phyloP scores from a whole-genome alignment of 202 grass and related monocot genomes.

The Musa balbisiana region DNA sequence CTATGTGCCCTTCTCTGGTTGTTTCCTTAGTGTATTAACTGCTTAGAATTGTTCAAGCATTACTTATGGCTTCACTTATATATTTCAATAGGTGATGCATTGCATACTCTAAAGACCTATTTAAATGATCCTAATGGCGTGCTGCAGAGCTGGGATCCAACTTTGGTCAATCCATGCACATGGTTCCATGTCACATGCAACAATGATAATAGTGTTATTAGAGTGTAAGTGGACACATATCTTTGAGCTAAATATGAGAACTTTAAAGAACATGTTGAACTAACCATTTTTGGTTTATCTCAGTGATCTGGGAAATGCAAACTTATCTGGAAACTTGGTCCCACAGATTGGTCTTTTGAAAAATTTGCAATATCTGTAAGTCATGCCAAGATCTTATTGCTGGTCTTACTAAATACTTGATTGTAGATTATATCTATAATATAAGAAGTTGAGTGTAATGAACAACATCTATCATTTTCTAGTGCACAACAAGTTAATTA shows the following conservation, averaged over 20 bases:
- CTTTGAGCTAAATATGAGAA: slow-evolving; percentile 4
- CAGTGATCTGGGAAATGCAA: slow-evolving; percentile 93
- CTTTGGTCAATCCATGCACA: slow-evolving; percentile 93
- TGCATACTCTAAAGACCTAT: slow-evolving; percentile 51
- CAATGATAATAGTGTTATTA: slow-evolving; percentile 71
- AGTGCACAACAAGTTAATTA: not conserved
- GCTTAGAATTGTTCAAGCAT: not conserved
- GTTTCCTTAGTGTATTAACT: not conserved
- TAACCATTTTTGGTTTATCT: slow-evolving; percentile 12
- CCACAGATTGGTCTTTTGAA: slow-evolving; percentile 59
- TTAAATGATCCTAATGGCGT: slow-evolving; percentile 70
- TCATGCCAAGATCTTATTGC: slow-evolving; percentile 18
- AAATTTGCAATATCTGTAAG: slow-evolving; percentile 91
- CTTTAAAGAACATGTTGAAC: slow-evolving; percentile 1
- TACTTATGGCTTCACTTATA: not conserved
- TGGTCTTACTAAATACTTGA: not conserved
- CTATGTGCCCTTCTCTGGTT: not conserved
- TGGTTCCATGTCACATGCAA: slow-evolving; percentile 99
- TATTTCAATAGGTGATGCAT: slow-evolving; percentile 61
- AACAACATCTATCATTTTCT: not conserved
- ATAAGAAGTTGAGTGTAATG: not conserved
- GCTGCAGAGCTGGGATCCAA: slow-evolving; percentile 86
- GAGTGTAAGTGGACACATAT: slow-evolving; percentile 70
- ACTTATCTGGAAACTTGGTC: slow-evolving; percentile 70
- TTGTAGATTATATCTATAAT: not conserved